Base-by-base conservation (phyloP, 1,284 basidiomycete genomes). In the Pulchroboletus neoregius region DNA sequence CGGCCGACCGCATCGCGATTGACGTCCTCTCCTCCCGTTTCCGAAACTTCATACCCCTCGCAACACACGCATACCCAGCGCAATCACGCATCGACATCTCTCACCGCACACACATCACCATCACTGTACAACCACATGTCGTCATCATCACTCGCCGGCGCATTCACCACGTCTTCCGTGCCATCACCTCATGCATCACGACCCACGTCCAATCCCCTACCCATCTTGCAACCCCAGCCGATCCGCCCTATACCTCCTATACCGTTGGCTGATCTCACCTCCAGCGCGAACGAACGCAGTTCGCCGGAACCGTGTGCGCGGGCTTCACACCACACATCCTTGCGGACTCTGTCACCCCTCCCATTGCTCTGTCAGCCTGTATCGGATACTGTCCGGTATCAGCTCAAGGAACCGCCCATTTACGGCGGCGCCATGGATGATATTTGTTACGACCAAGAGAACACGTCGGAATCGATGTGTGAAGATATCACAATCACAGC, bases 161-260 rank as follows among this genome's bases (percentile, higher is more conserved):
- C 63, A 44, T 49, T 65, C 28, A 28, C 46, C 28, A 28, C 46
- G n/a, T 49, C 61, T 28, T 45, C 55, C 32, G 43, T 32, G 7
- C 50, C 50, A 39, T 45, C 50, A 38, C 39, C 43, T 5, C 43
- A 48, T 40, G 40, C 48, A 30, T 49, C 56, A 39, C 59, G 56
- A 41, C 46, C 53, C 39, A 44, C 48, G 26, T 36, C 54, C 18
- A 37, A 33, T 26, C 52, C 58, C 11, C 53, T 76, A 32, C 70
- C 71, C 45, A 65, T 79, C 31, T 63, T 73, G 49, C 78, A 80
- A 55, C 77, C 77, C 15, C 78, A 76, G 49, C 77, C 77, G 36
- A 73, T 68, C 37, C 72, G 77, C 22, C 71, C 67, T 12, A 79
- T 79, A 59, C 77, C 78, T 10, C 74, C 75, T 44, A 68, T 79